Conservation (phyloP, 2,329 filamentous ascomycete genomes). For the Cladosporium sp. region DNA sequence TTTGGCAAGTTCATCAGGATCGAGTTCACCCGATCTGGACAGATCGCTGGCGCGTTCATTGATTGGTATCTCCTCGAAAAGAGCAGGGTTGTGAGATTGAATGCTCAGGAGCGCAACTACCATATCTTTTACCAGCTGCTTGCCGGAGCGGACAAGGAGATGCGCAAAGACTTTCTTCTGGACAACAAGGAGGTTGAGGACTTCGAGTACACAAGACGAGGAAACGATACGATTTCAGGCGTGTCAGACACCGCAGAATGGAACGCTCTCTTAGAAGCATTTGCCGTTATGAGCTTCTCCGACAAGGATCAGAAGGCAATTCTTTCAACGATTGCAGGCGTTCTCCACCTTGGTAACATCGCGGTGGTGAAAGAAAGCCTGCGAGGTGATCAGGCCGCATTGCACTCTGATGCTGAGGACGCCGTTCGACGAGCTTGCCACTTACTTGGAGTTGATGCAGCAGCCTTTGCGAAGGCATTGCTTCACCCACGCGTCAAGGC, state of each 20-base stretch:
- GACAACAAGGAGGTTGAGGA: slow-evolving; percentile 72
- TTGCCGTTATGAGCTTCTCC: slow-evolving; percentile 88
- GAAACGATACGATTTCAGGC: slow-evolving; percentile 86
- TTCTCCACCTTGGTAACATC: slow-evolving; percentile 91
- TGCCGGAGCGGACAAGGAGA: slow-evolving; percentile 72
- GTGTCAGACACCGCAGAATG: slow-evolving; percentile 91
- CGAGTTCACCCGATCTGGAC: slow-evolving; percentile 92
- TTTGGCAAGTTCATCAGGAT: slow-evolving; percentile 99
- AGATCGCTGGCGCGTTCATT: slow-evolving; percentile 97
- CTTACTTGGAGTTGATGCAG: slow-evolving; percentile 80
- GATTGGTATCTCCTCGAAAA: slow-evolving; percentile 93
- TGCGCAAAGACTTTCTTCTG: slow-evolving; percentile 74
- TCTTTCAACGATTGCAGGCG: slow-evolving; percentile 80
- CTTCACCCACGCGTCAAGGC: slow-evolving; percentile 93
- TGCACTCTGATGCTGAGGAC: slow-evolving; percentile 69
- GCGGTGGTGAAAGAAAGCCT: slow-evolving; percentile 85
- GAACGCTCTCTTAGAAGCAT: slow-evolving; percentile 85
- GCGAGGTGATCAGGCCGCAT: slow-evolving; percentile 81
- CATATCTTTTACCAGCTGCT: slow-evolving; percentile 99
- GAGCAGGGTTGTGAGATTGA: slow-evolving; percentile 94
- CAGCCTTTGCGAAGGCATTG: slow-evolving; percentile 84
- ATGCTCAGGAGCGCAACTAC: slow-evolving; percentile 96
- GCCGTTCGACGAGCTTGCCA: slow-evolving; percentile 74
- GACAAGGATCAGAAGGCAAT: slow-evolving; percentile 80
- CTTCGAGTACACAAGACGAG: slow-evolving; percentile 86